These are phyloP conservation scores for Peltaster fructicola DNA, from an alignment of 2,329 filamentous ascomycete species.

Conservation along the genomic window DNA sequence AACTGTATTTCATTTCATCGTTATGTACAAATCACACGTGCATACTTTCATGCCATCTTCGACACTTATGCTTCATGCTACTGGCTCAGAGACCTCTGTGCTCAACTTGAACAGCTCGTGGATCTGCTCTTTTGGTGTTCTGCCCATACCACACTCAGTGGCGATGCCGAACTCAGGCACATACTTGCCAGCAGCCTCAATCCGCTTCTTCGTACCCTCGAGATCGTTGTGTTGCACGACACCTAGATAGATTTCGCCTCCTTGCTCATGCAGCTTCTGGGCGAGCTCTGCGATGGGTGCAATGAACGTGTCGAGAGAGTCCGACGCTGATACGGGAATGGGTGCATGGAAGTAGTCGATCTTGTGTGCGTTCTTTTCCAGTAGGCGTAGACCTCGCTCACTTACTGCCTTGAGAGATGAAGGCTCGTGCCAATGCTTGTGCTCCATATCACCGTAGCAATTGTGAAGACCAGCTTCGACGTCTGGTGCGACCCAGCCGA, in stretches of 20 bases:
- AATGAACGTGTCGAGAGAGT: constrained; percentile 22
- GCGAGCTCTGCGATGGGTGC: constrained; percentile 18
- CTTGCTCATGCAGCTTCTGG: constrained; percentile 14
- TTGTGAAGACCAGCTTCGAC: constrained; percentile 29
- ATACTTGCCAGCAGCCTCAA: constrained; percentile 19
- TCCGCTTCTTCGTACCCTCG: constrained; percentile 22
- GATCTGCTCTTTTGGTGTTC: constrained; percentile 17
- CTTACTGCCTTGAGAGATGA: constrained; percentile 18
- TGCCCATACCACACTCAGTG: constrained; percentile 26
- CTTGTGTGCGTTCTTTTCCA: constrained; percentile 11
- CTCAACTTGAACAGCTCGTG: no score
- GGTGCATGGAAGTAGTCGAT: constrained; percentile 29
- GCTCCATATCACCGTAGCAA: constrained; percentile 31
- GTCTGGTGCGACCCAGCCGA: constrained; percentile 16
- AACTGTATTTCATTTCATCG: no score
- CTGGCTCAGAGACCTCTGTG: no score
- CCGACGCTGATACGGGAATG: constrained; percentile 22
- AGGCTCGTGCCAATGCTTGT: constrained; percentile 29
- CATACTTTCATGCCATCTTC: no score
- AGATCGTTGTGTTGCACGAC: constrained; percentile 24
- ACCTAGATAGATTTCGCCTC: constrained; percentile 24
- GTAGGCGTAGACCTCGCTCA: constrained; percentile 21
- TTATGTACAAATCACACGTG: no score
- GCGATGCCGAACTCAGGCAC: constrained; percentile 22
- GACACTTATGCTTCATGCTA: no score